Evolutionary conservation across 306 rosid species (phyloP), one percentile per base, ranked within the genome.

Genomic region (Oemleria cerasiformis): DNA sequence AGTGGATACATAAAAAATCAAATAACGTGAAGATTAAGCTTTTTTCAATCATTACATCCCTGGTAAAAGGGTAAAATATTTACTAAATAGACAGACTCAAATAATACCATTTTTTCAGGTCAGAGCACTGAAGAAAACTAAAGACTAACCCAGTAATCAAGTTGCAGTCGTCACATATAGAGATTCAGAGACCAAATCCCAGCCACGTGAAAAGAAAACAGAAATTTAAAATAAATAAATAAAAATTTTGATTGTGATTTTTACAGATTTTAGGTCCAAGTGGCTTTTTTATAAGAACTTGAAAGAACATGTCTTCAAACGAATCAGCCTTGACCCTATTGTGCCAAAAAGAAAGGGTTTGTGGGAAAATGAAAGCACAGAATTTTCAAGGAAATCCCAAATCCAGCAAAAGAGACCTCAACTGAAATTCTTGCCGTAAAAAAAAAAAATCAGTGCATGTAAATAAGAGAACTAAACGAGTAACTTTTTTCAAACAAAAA

Each of bases 31-130:
- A 48, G 75, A 69, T 39, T 36, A 74, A 49, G 72, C 16, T 11
- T 16, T 23, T 23, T n/a, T 54, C 67, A 80, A 61, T 76, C 68
- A 41, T 76, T 12, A 61, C 47, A 50, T 50, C 67, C 58, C 63
- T 49, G 25, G 44, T 49, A 36, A 66, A 75, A 48, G 55, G n/a
- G 20, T 38, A 19, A 60, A 61, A 67, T 50, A 25, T 76, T 34
- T 60, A 61, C 68, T 42, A 7, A 56, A 70, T 4, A 54, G 16
- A 53, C 17, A 51, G 40, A 42, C 47, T 53, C 36, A 53, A 5
- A 34, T 59, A 48, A 81, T 20, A 39, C 65, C 30, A 44, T 64
- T 55, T 57, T 64, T 55, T 71, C 60, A 36, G 61, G 76, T 64
- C 61, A 64, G 53, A 64, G 47, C 16, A 6, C 77, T 65, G 36